phyloP scores from a whole-genome alignment of 2,329 filamentous ascomycete species.

The Raffaelea ambrosiae region DNA sequence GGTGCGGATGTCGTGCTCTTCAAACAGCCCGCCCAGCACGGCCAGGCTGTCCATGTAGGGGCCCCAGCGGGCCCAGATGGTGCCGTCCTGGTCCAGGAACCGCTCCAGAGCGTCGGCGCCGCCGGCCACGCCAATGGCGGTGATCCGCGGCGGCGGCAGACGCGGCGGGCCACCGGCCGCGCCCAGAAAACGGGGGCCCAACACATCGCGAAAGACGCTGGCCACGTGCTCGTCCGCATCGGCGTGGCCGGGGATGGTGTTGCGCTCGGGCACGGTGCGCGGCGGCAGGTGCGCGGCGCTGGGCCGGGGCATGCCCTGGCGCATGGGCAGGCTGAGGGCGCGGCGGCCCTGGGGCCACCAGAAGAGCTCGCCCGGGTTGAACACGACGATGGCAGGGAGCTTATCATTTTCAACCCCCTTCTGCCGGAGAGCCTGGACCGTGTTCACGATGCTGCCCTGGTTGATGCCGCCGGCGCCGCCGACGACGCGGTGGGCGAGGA shows the following conservation, averaged over 20 bases:
- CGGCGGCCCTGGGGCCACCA: constrained; percentile 62
- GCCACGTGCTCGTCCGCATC: constrained; percentile 52
- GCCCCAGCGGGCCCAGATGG: constrained; percentile 39
- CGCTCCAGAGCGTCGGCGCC: constrained; percentile 49
- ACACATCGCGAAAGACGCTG: constrained; percentile 56
- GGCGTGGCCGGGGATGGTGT: constrained; percentile 54
- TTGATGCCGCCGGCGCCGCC: constrained; percentile 57
- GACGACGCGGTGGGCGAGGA: constrained; percentile 62
- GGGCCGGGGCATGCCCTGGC: constrained; percentile 50
- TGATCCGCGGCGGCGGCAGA: constrained; percentile 48
- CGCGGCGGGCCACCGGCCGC: constrained; percentile 18
- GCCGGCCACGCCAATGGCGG: constrained; percentile 64
- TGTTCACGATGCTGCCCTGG: constrained; percentile 59
- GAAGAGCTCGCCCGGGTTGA: constrained; percentile 68
- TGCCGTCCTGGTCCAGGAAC: constrained; percentile 48
- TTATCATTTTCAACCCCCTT: constrained; percentile 12
- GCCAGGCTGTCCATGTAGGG: constrained; percentile 37
- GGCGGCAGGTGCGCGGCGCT: constrained; percentile 50
- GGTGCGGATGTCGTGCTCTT: constrained; percentile 29
- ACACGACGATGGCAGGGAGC: constrained; percentile 57
- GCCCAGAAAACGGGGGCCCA: constrained; percentile 31
- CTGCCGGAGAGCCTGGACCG: constrained; percentile 41
- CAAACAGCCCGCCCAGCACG: constrained; percentile 38
- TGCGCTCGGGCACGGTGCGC: constrained; percentile 42
- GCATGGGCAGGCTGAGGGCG: constrained; percentile 50